Evolutionary conservation across 768 basidiomycete genomes (phyloP).

Genomic region (Lentinus brumalis): DNA sequence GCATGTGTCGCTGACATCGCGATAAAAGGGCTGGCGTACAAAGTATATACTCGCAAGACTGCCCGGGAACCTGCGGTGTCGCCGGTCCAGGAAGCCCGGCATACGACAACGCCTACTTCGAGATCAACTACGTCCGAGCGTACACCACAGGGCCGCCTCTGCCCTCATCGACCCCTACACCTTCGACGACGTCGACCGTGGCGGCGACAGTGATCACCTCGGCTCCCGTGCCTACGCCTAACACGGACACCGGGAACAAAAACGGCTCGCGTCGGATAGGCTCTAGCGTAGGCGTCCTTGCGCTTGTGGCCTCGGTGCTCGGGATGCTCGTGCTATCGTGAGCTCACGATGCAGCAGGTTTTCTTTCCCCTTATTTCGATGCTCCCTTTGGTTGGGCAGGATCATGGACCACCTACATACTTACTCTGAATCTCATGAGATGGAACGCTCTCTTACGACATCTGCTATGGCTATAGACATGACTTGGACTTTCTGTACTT

Average conservation of each 20-base stretch:
- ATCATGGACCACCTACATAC: background rate
- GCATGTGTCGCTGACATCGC: background rate
- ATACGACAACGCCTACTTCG: slow-evolving; percentile 65
- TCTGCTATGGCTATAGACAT: too few species aligned
- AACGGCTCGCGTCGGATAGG: background rate
- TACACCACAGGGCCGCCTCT: slow-evolving; percentile 43
- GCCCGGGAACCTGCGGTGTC: slow-evolving; percentile 40
- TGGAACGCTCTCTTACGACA: too few species aligned
- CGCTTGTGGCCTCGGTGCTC: background rate
- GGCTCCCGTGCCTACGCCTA: background rate
- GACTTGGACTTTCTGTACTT: background rate
- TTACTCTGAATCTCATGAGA: too few species aligned
- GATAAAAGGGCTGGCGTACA: slow-evolving; percentile 51
- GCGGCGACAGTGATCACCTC: background rate
- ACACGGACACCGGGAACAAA: background rate
- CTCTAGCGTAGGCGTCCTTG: background rate
- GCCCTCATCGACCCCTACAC: slow-evolving; percentile 20
- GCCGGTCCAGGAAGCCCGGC: slow-evolving; percentile 55
- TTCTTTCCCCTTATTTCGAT: too few species aligned
- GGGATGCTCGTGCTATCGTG: background rate
- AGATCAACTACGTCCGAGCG: slow-evolving; percentile 65
- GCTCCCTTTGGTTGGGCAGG: background rate
- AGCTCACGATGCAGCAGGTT: background rate
- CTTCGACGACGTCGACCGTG: slow-evolving; percentile 1
- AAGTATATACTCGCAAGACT: slow-evolving; percentile 40